These are phyloP conservation scores for Pneumocystis wakefieldiae DNA, from an alignment of 1,139 yeast species.

Conservation along the genomic window DNA sequence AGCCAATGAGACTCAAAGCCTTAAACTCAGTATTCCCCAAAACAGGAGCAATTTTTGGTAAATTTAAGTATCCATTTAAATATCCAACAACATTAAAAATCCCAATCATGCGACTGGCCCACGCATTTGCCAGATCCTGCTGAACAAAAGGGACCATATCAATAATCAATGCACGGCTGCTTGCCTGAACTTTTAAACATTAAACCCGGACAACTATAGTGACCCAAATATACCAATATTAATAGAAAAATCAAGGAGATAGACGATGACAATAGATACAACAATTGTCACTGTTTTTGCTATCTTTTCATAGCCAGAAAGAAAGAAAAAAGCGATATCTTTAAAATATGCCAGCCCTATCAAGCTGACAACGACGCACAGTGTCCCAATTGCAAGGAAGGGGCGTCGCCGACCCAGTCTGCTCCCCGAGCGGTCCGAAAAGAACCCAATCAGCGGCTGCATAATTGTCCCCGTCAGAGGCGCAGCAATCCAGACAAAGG, in stretches of 20 bases:
- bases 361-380: constrained; percentile 32
- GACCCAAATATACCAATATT: constrained; percentile 24
- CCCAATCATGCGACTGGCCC: constrained; percentile 60
- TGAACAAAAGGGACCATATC: constrained; percentile 40
- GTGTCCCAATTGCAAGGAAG: constrained; percentile 38
- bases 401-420: constrained; percentile 39
- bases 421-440: constrained; percentile 36
- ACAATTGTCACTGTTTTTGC: constrained; percentile 22
- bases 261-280: constrained; percentile 37
- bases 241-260: constrained; percentile 40
- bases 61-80: constrained; percentile 31
- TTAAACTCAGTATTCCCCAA: constrained; percentile 39
- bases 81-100: constrained; percentile 42
- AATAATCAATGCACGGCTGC: constrained; percentile 44
- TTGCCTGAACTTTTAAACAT: constrained; percentile 33
- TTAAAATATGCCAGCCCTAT: constrained; percentile 35
- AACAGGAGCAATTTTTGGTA: constrained; percentile 25
- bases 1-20: constrained; percentile 33
- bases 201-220: constrained; percentile 21
- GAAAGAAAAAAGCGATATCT: constrained; percentile 23
- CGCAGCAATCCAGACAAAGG: constrained; percentile 49
- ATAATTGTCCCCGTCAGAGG: constrained; percentile 46
- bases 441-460: constrained; percentile 43
- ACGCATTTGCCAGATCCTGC: constrained; percentile 47
- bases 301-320: constrained; percentile 17